These are phyloP conservation scores for Hericium coralloides DNA, from an alignment of 768 basidiomycete species.

Conservation along the genomic window DNA sequence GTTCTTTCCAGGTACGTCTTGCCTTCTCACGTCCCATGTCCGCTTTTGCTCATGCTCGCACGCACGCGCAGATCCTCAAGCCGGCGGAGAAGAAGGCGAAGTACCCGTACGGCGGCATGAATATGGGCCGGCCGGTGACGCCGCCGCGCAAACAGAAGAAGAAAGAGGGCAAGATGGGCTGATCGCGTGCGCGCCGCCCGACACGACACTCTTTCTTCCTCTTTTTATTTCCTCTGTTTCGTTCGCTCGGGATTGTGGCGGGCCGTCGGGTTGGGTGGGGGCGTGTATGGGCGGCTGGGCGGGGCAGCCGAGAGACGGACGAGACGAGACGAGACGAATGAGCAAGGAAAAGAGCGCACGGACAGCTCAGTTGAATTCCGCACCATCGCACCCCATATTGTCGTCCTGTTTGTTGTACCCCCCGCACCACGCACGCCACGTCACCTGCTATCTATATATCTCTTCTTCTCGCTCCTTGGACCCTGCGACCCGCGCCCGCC, in stretches of 20 bases:
- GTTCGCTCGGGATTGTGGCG: neutral
- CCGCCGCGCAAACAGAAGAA: constrained; percentile 98
- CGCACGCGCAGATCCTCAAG: constrained; percentile 72
- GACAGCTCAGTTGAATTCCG: neutral
- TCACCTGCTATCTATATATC: neutral
- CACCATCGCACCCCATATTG: neutral
- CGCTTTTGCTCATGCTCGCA: neutral
- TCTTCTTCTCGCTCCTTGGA: neutral
- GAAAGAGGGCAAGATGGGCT: constrained; percentile 73
- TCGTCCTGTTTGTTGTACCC: neutral
- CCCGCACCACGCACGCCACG: neutral
- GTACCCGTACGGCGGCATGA: constrained; percentile 82
- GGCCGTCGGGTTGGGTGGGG: neutral
- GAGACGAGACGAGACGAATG: neutral
- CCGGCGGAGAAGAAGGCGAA: constrained; percentile 99
- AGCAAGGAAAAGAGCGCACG: neutral
- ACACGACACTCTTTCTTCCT: neutral
- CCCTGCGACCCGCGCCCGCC: neutral
- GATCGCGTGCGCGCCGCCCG: neutral
- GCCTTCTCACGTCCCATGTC: neutral
- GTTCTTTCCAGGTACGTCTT: constrained; percentile 84
- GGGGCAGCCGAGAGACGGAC: neutral
- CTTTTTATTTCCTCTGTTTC: constrained; percentile 5
- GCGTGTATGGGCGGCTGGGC: neutral
- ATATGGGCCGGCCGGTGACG: constrained; percentile 82